Base-by-base conservation (phyloP, 352 stramenopile genomes). In the Globisporangium splendens region DNA sequence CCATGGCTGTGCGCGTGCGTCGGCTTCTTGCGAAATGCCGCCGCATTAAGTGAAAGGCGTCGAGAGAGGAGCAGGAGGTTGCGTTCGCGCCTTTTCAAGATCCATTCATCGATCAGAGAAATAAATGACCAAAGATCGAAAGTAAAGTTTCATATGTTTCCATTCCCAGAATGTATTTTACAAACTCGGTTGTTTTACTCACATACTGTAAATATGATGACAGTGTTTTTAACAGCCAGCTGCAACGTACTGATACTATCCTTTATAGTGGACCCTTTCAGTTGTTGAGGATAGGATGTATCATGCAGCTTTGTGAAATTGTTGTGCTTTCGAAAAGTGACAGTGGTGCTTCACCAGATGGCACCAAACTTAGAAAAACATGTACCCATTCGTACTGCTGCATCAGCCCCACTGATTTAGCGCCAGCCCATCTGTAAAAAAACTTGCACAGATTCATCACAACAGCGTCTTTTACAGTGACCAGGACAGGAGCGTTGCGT, bases 1-100 rank as follows among this genome's bases (percentile, higher is more conserved):
- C 68, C 70, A 86, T 78, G 49, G 68, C 44, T 13, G 68, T 66
- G 58, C 80, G 80, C 14, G 38, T 43, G 3, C 38, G 10, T 43
- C 38, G 38, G 38, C 38, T 43, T 43, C 38, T 43, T 43, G 10
- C 38, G 38, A 43, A n/a, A 43, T 43, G 38, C 11, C 38, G 10
- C 10, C 10, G 24, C 24, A 31, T 31, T 5, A 31, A 31, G 24
- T 31, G 24, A 31, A 31, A 31, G 24, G 24, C 24, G 24, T 31
- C 24, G 24, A 5, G 5, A 6, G 38, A 43, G 38, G 3, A 13
- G 38, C 38, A 31, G 2, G 24, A 5, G 1, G 38, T 2, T 43
- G 38, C 14, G 1, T 13, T 3, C 38, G 38, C 38, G 38, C 38
- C 38, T 10, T 43, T 43, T 43, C 38, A 43, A 43, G 38, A 43